Percentiles rank a stretch among this genome's conserved stretches.
These are phyloP conservation scores for Cenchrus americanus DNA, from an alignment of 176 grass and related monocot species.

Conservation along the genomic window DNA sequence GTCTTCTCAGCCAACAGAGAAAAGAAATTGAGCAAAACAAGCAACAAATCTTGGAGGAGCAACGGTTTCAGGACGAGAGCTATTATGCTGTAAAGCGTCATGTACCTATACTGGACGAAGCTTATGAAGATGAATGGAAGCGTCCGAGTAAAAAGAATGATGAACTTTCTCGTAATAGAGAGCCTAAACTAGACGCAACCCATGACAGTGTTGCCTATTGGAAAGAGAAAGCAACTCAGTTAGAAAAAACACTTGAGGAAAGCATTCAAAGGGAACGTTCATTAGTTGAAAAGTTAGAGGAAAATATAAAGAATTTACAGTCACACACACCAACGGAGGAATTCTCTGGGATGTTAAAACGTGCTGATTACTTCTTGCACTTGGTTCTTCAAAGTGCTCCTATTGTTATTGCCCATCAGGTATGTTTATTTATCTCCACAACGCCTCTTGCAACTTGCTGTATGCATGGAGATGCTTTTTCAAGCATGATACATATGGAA, in stretches of 20 bases:
- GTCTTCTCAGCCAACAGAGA: conserved; percentile 64
- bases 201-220: conserved; percentile 61
- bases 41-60: conserved; percentile 74
- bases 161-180: conserved; percentile 48
- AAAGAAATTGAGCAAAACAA: conserved; percentile 85
- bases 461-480: neutral
- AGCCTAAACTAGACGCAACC: conserved; percentile 73
- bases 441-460: conserved; percentile 35
- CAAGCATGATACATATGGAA: neutral
- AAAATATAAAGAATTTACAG: conserved; percentile 69
- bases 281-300: conserved; percentile 62
- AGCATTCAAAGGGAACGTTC: conserved; percentile 76
- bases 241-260: conserved; percentile 66
- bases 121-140: conserved; percentile 72
- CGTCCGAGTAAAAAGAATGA: conserved; percentile 49
- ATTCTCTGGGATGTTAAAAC: conserved; percentile 75
- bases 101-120: conserved; percentile 83
- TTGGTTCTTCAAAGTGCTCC: conserved; percentile 93
- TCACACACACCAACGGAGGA: conserved; percentile 77
- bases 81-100: conserved; percentile 61
- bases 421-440: conserved; percentile 31
- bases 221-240: conserved; percentile 60
- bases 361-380: conserved; percentile 96
- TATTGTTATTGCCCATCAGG: conserved; percentile 96
- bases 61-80: conserved; percentile 68